Percentiles rank a stretch among this genome's conserved stretches.
These are phyloP conservation scores for Lathyrus sativus DNA, from an alignment of 306 rosid species.

Conservation along the genomic window DNA sequence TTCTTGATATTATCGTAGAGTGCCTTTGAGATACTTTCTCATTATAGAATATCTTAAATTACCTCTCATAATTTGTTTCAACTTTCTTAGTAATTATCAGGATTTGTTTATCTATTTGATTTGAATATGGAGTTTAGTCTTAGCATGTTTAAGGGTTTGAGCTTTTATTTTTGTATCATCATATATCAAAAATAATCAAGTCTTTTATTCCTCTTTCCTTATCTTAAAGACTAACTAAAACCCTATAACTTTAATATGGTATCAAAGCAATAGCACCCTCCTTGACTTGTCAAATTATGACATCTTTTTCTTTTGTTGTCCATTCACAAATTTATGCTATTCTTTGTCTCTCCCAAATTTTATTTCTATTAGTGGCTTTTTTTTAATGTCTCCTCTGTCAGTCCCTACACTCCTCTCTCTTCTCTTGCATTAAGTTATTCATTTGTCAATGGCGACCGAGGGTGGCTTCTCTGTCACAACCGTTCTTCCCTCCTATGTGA, in stretches of 20 bases:
- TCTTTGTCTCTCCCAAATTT: background rate
- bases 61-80: background rate
- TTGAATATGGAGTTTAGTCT: background rate
- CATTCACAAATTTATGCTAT: background rate
- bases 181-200: background rate
- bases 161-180: background rate
- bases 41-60: background rate
- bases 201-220: background rate
- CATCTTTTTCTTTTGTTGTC: background rate
- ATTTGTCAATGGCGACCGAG: no score
- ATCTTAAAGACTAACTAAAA: background rate
- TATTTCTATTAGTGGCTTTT: background rate
- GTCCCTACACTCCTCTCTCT: no score
- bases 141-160: background rate
- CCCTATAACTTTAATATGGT: background rate
- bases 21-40: background rate
- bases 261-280: background rate
- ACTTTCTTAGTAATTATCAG: background rate
- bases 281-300: background rate
- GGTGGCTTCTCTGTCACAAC: background rate
- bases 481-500: background rate
- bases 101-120: background rate
- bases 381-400: background rate
- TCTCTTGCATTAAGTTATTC: no score
- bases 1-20: background rate